Evolutionary conservation across 306 rosid species (phyloP).

Genomic region (Mimosa bimucronata): DNA sequence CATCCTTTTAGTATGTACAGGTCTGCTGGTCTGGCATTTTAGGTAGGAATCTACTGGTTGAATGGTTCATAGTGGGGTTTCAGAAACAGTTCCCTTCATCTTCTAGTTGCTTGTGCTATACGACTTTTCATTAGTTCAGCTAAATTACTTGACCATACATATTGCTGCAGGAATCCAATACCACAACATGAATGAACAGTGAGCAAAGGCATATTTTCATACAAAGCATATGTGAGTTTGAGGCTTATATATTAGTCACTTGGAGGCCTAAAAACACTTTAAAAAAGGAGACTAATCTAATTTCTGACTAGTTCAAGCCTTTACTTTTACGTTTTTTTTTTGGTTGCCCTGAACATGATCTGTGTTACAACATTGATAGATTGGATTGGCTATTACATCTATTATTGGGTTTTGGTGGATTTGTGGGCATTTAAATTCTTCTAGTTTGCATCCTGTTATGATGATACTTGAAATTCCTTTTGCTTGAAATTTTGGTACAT

Average conservation of each 20-base stretch:
- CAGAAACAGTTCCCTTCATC: background rate
- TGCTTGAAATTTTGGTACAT: conserved; percentile 10
- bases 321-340: conserved; percentile 4
- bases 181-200: conserved; percentile 30
- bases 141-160: conserved; percentile 13
- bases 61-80: conserved; percentile 1
- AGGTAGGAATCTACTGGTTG: background rate
- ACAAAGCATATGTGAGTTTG: conserved; percentile 18
- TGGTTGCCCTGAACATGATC: conserved; percentile 37
- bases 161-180: conserved; percentile 37
- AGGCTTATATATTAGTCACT: conserved; percentile 32
- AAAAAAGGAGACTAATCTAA: conserved; percentile 26
- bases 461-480: conserved; percentile 31
- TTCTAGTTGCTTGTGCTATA: background rate
- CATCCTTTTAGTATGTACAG: background rate
- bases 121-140: conserved; percentile 1
- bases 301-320: conserved; percentile 31
- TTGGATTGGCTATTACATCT: conserved; percentile 32
- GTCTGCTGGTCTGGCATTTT: background rate
- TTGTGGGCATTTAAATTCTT: conserved; percentile 44
- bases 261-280: background rate
- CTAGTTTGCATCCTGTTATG: conserved; percentile 25
- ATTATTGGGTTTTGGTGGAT: conserved; percentile 38
- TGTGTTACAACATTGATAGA: conserved; percentile 35
- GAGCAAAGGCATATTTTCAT: conserved; percentile 16